Percentiles rank a stretch among this genome's conserved stretches.
These are phyloP conservation scores for Fusarium sp. DNA, from an alignment of 2,329 filamentous ascomycete species.

Conservation along the genomic window DNA sequence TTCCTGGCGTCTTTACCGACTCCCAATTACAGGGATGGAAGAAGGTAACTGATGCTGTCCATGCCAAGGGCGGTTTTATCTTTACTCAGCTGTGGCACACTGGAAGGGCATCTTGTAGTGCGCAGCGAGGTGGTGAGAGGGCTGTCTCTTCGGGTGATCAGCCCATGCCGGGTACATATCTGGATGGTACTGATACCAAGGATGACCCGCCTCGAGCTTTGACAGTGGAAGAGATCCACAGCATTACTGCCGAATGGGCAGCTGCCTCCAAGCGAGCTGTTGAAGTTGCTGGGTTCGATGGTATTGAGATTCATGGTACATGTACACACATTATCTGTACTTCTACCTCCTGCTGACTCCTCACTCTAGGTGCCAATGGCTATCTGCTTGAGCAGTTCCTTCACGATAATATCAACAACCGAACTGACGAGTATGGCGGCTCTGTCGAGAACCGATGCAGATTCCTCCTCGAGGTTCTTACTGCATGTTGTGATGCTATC, in stretches of 20 bases:
- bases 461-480: constrained; percentile 34
- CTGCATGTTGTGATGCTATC: constrained; percentile 27
- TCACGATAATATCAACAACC: constrained; percentile 32
- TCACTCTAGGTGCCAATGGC: not conserved
- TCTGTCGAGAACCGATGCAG: constrained; percentile 39
- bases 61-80: constrained; percentile 55
- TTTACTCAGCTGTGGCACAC: constrained; percentile 72
- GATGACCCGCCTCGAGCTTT: constrained; percentile 67
- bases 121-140: constrained; percentile 38
- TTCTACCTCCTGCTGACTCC: not conserved
- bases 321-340: fast-evolving
- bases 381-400: constrained; percentile 7
- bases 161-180: constrained; percentile 60
- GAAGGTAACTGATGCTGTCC: constrained; percentile 45
- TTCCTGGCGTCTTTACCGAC: constrained; percentile 47
- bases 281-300: not conserved
- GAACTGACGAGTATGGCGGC: constrained; percentile 36
- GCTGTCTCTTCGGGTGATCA: constrained; percentile 43
- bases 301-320: constrained; percentile 2
- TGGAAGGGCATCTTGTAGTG: constrained; percentile 62
- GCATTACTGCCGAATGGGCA: constrained; percentile 69
- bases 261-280: constrained; percentile 64
- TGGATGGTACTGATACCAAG: constrained; percentile 47
- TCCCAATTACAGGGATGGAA: constrained; percentile 47
- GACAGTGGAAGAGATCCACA: constrained; percentile 72